Evolutionary conservation across 1,139 yeast species (phyloP).

Genomic region (Suhomyces chickasaworum): DNA sequence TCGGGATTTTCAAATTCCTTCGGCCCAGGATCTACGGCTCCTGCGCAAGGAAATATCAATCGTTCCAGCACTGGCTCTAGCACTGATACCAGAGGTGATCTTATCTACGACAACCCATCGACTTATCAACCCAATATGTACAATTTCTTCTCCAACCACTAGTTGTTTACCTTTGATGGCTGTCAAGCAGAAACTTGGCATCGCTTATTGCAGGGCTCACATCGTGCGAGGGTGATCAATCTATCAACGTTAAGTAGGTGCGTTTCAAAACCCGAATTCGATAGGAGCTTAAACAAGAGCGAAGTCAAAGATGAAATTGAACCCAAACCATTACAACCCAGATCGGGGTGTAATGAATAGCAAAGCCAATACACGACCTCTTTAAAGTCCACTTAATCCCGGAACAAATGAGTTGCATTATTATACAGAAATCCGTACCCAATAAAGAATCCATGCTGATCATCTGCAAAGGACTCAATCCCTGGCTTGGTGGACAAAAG

Average conservation of each 20-base stretch:
- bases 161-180: neutral
- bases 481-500: neutral
- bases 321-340: no score
- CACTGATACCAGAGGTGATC: conserved; percentile 15
- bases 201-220: neutral
- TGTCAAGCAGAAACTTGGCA: neutral
- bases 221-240: neutral
- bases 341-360: no score
- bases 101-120: conserved; percentile 52
- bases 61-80: neutral
- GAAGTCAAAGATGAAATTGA: no score
- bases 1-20: neutral
- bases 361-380: neutral
- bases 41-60: neutral
- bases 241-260: neutral
- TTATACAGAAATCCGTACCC: neutral
- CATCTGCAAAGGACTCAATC: neutral
- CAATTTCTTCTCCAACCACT: conserved; percentile 33
- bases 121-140: conserved; percentile 53
- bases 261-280: neutral
- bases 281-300: no score
- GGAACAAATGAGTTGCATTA: neutral
- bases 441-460: neutral
- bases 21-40: neutral
- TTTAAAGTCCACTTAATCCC: neutral